phyloP scores from a whole-genome alignment of 495 filamentous ascomycete genomes.

The Margaritispora aquatica region DNA sequence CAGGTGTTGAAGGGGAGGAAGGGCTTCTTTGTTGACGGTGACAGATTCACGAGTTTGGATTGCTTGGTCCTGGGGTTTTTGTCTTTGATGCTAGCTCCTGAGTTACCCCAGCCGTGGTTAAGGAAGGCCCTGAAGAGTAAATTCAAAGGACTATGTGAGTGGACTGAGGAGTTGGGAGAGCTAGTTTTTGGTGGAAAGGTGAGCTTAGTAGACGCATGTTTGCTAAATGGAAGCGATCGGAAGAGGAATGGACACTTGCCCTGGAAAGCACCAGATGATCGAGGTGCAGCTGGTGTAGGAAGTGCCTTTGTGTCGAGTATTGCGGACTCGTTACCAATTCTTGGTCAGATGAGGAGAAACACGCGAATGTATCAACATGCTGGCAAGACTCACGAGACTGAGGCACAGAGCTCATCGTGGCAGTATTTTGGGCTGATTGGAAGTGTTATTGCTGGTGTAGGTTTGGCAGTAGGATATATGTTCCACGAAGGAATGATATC shows the following conservation, averaged over 20 bases:
- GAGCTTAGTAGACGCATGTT: conserved; percentile 14
- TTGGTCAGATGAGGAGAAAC: conserved; percentile 19
- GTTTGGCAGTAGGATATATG: conserved; percentile 12
- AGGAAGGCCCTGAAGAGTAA: conserved; percentile 51
- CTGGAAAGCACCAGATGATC: conserved; percentile 17
- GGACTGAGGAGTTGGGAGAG: conserved; percentile 41
- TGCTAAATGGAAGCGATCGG: neutral
- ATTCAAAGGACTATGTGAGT: conserved; percentile 47
- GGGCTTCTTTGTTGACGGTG: conserved; percentile 37
- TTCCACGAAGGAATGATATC: conserved; percentile 17
- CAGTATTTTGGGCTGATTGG: conserved; percentile 9
- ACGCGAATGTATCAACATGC: conserved; percentile 18
- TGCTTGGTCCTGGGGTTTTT: conserved; percentile 76
- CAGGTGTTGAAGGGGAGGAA: conserved; percentile 52
- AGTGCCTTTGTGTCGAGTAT: conserved; percentile 14
- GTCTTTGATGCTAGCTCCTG: conserved; percentile 61
- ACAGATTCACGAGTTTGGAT: conserved; percentile 56
- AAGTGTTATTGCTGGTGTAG: conserved; percentile 12
- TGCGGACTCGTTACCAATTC: conserved; percentile 21
- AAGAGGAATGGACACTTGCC: conserved; percentile 11
- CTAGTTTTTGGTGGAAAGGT: conserved; percentile 32
- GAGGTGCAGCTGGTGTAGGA: conserved; percentile 13
- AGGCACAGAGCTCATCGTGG: conserved; percentile 9
- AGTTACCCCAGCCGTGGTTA: conserved; percentile 68
- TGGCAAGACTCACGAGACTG: conserved; percentile 11